Base-by-base conservation (phyloP, 2,329 filamentous ascomycete species). In the Penicillium crustosum region DNA sequence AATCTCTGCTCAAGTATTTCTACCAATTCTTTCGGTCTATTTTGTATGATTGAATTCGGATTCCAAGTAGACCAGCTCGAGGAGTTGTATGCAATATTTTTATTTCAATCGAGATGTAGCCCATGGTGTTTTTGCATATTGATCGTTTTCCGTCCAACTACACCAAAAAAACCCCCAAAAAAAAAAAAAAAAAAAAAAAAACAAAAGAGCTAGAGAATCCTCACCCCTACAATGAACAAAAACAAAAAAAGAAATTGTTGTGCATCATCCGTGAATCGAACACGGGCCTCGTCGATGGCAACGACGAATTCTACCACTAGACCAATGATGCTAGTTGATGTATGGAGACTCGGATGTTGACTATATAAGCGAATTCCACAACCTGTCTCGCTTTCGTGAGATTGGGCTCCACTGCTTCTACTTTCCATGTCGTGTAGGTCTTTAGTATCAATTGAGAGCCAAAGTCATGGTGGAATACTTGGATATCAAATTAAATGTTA, bases 191-290 rank as follows among this genome's bases (percentile, higher is more conserved):
- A n/a, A n/a, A n/a, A n/a, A n/a, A n/a, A n/a, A n/a, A n/a, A n/a
- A n/a, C n/a, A 19, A 39, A 5, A 17, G 6, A 27, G 10, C 31
- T 33, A 13, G 31, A 15, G 2, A 13, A 31, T 31, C 6, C 31
- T 13, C 10, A 45, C 17, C 15, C 12, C 5, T n/a, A 29, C 19
- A 17, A 9, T 35, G 5, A 15, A 2, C 3, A 48, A 41, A 55
- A 53, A 47, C 49, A 33, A 48, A 49, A 48, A 59, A 56, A 44
- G 25, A 64, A 67, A 66, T 49, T 47, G 7, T 4, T 45, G 33
- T 76, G 74, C 75, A 76, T 76, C 74, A 74, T 76, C 75, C 75
- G 75, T 74, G 75, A 77, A 77, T 77, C 74, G 75, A 77, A 77
- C 75, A 74, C 74, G 75, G 74, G 74, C 73, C 75, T 76, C 74